Percentiles rank a stretch among this genome's conserved stretches.
Evolutionary conservation across 192 early-diverging fungal genomes (phyloP).

Genomic region (Thamnidium elegans): DNA sequence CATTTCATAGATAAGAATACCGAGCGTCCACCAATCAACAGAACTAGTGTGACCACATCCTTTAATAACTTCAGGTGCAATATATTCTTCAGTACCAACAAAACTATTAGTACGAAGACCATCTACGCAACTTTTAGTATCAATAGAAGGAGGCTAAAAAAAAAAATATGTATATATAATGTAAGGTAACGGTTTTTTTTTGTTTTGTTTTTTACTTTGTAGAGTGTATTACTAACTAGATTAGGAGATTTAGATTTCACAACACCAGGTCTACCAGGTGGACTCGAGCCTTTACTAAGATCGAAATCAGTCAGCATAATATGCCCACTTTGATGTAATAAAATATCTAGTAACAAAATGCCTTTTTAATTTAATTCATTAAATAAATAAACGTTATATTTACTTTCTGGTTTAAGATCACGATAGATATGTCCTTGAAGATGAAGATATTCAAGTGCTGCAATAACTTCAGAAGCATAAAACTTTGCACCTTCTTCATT

Average conservation of each 20-base stretch:
- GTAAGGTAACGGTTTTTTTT: not conserved
- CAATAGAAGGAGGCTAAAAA: conserved; percentile 60
- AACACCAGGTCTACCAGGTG: conserved; percentile 71
- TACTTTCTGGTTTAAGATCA: conserved; percentile 97
- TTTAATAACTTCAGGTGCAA: conserved; percentile 98
- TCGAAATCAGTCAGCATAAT: conserved; percentile 99
- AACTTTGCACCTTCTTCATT: conserved; percentile 90
- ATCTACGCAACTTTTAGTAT: conserved; percentile 87
- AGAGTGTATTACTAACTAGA: conserved; percentile 13
- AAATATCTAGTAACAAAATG: conserved; percentile 54
- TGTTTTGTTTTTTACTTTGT: not conserved
- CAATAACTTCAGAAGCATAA: conserved; percentile 96
- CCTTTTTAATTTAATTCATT: not conserved
- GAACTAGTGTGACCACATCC: conserved; percentile 90
- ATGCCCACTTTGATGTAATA: conserved; percentile 93
- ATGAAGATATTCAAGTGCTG: conserved; percentile 94
- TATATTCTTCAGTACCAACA: conserved; percentile 99
- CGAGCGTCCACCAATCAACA: conserved; percentile 99
- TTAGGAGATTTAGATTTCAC: conserved; percentile 59
- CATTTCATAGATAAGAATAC: conserved; percentile 98
- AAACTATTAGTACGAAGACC: conserved; percentile 93
- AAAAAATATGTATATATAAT: not conserved
- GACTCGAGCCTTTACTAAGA: conserved; percentile 89
- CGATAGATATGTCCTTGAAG: conserved; percentile 96
- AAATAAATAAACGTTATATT: conserved; percentile 32